Conservation (phyloP, 129 eudicot species). For the Smallanthus sonchifolius region DNA sequence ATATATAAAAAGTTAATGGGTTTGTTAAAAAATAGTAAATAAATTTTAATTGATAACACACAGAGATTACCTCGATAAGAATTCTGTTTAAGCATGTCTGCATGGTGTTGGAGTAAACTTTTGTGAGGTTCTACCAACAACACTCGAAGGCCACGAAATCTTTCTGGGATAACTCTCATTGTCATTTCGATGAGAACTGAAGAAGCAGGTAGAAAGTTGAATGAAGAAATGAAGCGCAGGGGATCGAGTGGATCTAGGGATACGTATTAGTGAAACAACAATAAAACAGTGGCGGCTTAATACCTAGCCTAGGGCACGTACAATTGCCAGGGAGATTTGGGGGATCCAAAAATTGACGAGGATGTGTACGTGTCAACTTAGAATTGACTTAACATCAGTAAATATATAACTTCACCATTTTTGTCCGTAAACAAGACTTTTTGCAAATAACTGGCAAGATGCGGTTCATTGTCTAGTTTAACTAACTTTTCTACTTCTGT, state of each 20-base stretch:
- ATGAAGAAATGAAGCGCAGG: constrained; percentile 5
- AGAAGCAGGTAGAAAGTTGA: not conserved
- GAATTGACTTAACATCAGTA: not conserved
- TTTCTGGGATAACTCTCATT: constrained; percentile 6
- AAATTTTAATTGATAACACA: not conserved
- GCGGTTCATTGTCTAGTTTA: too few species aligned
- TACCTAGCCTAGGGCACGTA: not conserved
- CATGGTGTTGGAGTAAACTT: constrained; percentile 1
- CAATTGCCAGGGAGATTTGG: not conserved
- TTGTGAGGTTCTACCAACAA: constrained; percentile 14
- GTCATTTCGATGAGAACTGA: not conserved
- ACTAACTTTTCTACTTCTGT: not conserved
- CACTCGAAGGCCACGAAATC: constrained; percentile 9
- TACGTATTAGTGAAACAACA: not conserved
- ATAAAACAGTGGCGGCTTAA: not conserved
- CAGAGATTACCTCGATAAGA: constrained; percentile 1
- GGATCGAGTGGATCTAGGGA: not conserved
- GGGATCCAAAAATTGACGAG: not conserved
- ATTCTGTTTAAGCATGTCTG: not conserved
- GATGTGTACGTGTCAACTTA: not conserved
- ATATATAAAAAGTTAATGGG: not conserved
- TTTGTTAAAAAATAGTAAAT: not conserved
- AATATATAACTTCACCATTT: not conserved
- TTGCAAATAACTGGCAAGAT: too few species aligned
- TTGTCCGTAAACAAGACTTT: too few species aligned